Base-by-base conservation (phyloP, 768 basidiomycete genomes). In the Inosperma sp. region DNA sequence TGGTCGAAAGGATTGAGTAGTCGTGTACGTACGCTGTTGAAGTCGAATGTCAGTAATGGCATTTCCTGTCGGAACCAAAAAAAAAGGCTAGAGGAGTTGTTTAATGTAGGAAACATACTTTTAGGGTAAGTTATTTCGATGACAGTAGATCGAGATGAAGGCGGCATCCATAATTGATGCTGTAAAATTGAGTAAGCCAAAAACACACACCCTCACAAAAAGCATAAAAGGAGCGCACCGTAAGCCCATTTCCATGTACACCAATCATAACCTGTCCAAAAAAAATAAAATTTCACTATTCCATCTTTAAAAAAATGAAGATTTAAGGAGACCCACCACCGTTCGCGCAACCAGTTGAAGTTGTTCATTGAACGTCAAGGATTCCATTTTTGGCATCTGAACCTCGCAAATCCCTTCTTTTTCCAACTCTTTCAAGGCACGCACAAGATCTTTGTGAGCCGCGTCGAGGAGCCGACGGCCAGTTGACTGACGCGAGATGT, bases 91-190 rank as follows among this genome's bases (percentile, higher is more conserved):
- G 14, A 26, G 22, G 10, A 47, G 25, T 26, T 30, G 29, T 42
- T 17, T 13, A 5, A 9, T n/a, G 26, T 3, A 27, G 34, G 27
- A 16, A 12, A 48, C 57, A 30, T 80, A 48, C 84, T 81, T 16
- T 65, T 65, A 0, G 83, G 84, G 58, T 68, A 79, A 65, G 87
- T 79, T 21, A 88, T 78, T 63, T 89, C 86, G 53, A 88, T 82
- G 7, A 86, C 79, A 8, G 84, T 79, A 10, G 83, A 77, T 17
- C 77, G 66, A 4, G 77, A 74, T 1, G 81, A 80, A 14, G 74
- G 70, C 17, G 84, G 81, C 84, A 88, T 85, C 76, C 81, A 78
- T 49, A 88, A 69, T 44, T 86, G 72, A 62, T 88, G 86, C 58
- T 65, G 29, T 53, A 49, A 10, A 34, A 21, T 12, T 13, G 42